Base-by-base conservation (phyloP, 1,139 yeast genomes). In the Sugiyamaella paludigena region DNA sequence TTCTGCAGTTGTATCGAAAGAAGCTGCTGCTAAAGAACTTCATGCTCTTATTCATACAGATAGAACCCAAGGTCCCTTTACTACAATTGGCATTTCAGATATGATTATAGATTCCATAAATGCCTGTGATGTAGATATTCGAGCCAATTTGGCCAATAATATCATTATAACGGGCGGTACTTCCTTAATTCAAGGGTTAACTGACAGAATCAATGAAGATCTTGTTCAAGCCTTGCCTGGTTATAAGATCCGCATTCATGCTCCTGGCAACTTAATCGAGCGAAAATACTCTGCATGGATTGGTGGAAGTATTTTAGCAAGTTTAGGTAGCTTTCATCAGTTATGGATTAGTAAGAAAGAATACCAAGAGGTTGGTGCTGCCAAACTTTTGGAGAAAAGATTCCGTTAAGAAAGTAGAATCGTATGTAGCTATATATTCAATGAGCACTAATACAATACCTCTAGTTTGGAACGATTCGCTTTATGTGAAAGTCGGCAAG, bases 251-350 rank as follows among this genome's bases (percentile, higher is more conserved):
- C 76, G 98, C 62, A 78, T 92, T 41, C 87, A 89, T 60, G 87
- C 97, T 1, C 83, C 87, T 4, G 98, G 98, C 34, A 87, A 87
- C 64, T 70, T 86, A 1, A 77, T 78, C 44, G 98, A 92, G 68
- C 78, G 98, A 61, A 80, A 82, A 57, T 87, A 81, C 64, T 89
- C 94, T 55, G 77, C 94, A 7, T 92, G 98, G 98, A 80, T 92
- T 48, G 99, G 99, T 38, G 98, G 97, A 7, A 84, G 95, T 57
- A 94, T 92, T 36, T 74, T 92, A 51, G 84, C 96, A 3, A 85
- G 96, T 48, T 75, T 92, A 61, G 98, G 98, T 27, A 89, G 97
- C 1, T 92, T 92, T 75, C 98, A 92, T 67, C 98, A 92, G 69
- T 74, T 89, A 73, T 92, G 98, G 98, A 96, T 92, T 2, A 87